Percentiles rank a stretch among this genome's conserved stretches.
phyloP scores from a whole-genome alignment of 1,139 yeast species.

The Hemisphaericaspora xylofermentans region DNA sequence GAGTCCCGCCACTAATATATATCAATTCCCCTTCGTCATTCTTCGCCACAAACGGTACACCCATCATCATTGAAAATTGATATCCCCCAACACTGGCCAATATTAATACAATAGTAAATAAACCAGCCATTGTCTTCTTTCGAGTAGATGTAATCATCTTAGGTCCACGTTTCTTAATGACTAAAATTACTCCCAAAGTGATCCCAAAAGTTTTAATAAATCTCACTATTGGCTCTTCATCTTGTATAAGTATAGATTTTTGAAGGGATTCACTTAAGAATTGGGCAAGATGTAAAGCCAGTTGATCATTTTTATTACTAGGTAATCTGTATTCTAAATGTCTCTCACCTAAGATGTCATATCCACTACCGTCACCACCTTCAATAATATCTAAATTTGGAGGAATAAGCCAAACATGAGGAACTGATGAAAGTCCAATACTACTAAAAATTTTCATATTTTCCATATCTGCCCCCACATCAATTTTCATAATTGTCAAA shows the following conservation, averaged over 20 bases:
- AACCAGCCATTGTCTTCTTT: slow-evolving; percentile 33
- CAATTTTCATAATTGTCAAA: slow-evolving; percentile 51
- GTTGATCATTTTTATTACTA: slow-evolving; percentile 23
- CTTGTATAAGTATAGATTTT: slow-evolving; percentile 40
- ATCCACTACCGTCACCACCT: slow-evolving; percentile 23
- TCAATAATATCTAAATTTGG: slow-evolving; percentile 30
- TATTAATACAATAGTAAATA: slow-evolving; percentile 40
- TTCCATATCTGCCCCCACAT: slow-evolving; percentile 43
- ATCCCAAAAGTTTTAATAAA: slow-evolving; percentile 47
- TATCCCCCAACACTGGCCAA: slow-evolving; percentile 57
- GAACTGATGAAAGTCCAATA: slow-evolving; percentile 49
- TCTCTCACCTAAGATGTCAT: slow-evolving; percentile 28
- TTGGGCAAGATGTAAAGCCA: slow-evolving; percentile 49
- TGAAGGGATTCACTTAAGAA: slow-evolving; percentile 49
- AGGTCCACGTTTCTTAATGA: slow-evolving; percentile 52
- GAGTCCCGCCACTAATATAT: slow-evolving; percentile 60
- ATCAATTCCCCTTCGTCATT: slow-evolving; percentile 47
- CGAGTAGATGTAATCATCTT: slow-evolving; percentile 29
- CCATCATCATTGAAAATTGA: slow-evolving; percentile 58
- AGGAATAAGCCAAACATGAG: slow-evolving; percentile 66
- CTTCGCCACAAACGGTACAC: slow-evolving; percentile 62
- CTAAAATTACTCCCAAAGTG: slow-evolving; percentile 45
- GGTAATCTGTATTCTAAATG: slow-evolving; percentile 37
- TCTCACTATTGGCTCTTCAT: slow-evolving; percentile 38
- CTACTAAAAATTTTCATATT: slow-evolving; percentile 36